phyloP scores from a whole-genome alignment of 441 rosid species.

The Jatropha multifida region DNA sequence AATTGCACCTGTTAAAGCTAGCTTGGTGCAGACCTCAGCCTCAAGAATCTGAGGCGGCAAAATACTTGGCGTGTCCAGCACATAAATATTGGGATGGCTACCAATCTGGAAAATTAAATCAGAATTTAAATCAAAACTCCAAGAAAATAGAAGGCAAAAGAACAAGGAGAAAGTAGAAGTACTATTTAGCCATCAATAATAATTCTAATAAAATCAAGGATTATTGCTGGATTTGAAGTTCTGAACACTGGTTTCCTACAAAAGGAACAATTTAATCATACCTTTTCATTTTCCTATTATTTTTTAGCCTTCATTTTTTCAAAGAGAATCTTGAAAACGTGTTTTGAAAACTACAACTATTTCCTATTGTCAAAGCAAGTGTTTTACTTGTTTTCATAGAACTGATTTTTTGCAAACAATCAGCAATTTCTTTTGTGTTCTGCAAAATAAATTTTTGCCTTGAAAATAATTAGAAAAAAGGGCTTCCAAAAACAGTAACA shows the following conservation, averaged over 20 bases:
- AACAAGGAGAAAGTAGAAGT: background rate
- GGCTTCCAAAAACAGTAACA: background rate
- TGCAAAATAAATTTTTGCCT: background rate
- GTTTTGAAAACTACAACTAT: background rate
- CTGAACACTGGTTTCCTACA: no score
- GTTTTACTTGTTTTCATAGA: background rate
- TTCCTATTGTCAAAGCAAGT: background rate
- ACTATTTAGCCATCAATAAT: background rate
- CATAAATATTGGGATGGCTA: conserved; percentile 71
- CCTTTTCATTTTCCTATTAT: background rate
- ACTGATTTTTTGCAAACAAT: background rate
- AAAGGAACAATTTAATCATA: background rate
- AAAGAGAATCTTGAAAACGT: no score
- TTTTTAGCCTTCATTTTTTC: background rate
- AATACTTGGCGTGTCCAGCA: conserved; percentile 81
- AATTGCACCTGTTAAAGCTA: conserved; percentile 69
- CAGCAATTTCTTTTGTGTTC: background rate
- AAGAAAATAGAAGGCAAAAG: background rate
- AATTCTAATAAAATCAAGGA: background rate
- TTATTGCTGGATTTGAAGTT: background rate
- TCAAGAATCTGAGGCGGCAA: conserved; percentile 54
- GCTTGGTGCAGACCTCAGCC: conserved; percentile 56
- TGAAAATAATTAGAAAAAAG: background rate
- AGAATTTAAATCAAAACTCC: background rate
- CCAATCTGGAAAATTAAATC: conserved; percentile 48